Evolutionary conservation across 164 flowering plant genomes (phyloP).

Genomic region (Cinnamomum micranthum): DNA sequence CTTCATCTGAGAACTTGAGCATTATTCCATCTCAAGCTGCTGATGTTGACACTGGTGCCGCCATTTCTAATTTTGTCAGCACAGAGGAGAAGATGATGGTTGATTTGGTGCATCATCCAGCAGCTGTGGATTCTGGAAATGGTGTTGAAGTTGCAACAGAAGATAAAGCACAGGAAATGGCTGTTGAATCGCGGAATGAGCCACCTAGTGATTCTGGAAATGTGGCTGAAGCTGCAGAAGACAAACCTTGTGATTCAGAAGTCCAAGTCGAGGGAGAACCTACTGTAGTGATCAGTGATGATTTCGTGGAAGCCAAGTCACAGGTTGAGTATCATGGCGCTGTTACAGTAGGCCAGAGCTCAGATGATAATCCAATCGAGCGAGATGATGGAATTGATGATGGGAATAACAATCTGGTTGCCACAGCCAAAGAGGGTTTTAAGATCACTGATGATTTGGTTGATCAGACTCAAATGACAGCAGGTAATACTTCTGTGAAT

Average conservation of each 20-base stretch:
- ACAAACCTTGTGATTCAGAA: neutral
- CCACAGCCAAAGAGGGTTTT: neutral
- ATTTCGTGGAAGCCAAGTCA: neutral
- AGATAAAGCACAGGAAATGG: neutral
- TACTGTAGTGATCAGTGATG: neutral
- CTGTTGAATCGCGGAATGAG: neutral
- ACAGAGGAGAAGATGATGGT: conserved; percentile 2
- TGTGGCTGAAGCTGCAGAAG: neutral
- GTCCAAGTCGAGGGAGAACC: neutral
- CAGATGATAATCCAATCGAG: neutral
- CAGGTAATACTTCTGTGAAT: neutral
- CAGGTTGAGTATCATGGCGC: neutral
- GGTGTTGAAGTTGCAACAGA: conserved; percentile 1
- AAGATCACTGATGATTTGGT: neutral
- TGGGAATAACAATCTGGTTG: neutral
- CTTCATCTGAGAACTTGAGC: neutral
- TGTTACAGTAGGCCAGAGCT: neutral
- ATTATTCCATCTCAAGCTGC: neutral
- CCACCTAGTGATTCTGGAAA: neutral
- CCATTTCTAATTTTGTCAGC: neutral
- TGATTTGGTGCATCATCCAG: neutral
- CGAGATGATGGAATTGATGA: neutral
- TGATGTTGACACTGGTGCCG: neutral
- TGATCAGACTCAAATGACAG: neutral
- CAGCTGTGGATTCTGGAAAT: neutral